These are phyloP conservation scores for Mycosphaerella arachidis DNA, from an alignment of 2,329 filamentous ascomycete species.

Conservation along the genomic window DNA sequence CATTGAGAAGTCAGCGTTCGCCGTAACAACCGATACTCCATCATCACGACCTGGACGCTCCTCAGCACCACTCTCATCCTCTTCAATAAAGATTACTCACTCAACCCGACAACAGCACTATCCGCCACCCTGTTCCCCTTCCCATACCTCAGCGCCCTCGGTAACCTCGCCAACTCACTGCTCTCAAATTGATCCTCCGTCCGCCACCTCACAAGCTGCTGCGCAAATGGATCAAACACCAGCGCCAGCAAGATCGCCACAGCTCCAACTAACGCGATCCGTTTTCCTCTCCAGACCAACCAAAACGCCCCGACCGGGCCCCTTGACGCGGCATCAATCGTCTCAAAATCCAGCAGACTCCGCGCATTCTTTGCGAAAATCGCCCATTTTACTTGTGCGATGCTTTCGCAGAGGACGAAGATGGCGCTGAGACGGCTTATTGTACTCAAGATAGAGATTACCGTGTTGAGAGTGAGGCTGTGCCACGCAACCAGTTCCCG, in stretches of 20 bases:
- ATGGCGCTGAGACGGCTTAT: constrained; percentile 4
- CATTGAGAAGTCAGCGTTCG: constrained; percentile 37
- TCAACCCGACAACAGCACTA: too few relatives aligned
- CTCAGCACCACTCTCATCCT: too few relatives aligned
- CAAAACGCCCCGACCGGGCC: neutral
- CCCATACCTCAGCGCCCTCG: too few relatives aligned
- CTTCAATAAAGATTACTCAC: too few relatives aligned
- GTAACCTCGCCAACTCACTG: too few relatives aligned
- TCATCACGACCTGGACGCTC: too few relatives aligned
- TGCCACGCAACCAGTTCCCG: constrained; percentile 5
- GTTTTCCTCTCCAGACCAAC: constrained; percentile 8
- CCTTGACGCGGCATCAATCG: constrained; percentile 7
- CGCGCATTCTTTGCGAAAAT: constrained; percentile 1
- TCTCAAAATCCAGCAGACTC: constrained; percentile 10
- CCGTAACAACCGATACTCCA: constrained; percentile 15
- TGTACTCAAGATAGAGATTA: constrained; percentile 14
- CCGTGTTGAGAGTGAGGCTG: constrained; percentile 13
- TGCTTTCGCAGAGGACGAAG: constrained; percentile 6
- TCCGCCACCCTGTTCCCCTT: too few relatives aligned
- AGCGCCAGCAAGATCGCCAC: neutral
- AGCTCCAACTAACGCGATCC: constrained; percentile 1
- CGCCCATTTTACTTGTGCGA: constrained; percentile 11
- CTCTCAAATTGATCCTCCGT: too few relatives aligned
- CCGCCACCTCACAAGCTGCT: constrained; percentile 1
- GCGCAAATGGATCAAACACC: constrained; percentile 2